A percentile compares a stretch with the other conserved stretches of the same genome.
Conservation (phyloP, 2,329 filamentous ascomycete species). For the Emergomyces africanus region DNA sequence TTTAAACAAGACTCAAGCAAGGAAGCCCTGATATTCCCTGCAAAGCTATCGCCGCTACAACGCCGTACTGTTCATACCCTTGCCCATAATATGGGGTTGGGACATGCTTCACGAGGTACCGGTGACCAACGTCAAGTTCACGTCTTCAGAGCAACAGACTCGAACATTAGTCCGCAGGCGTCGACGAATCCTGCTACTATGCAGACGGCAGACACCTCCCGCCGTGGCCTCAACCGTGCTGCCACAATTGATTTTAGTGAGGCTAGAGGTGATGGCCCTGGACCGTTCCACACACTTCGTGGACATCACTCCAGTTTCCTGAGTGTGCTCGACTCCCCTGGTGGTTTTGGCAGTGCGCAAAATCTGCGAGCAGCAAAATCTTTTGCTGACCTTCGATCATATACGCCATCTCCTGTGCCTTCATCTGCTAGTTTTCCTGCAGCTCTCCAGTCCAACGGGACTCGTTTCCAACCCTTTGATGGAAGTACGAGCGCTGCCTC, state of each 20-base stretch:
- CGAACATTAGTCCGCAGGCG: conserved; percentile 48
- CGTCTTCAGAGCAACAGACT: conserved; percentile 51
- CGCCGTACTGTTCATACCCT: conserved; percentile 86
- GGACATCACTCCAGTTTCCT: conserved; percentile 71
- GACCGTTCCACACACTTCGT: conserved; percentile 59
- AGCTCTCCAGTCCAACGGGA: conserved; percentile 49
- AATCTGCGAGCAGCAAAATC: conserved; percentile 91
- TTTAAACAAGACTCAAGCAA: conserved; percentile 71
- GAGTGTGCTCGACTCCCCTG: conserved; percentile 67
- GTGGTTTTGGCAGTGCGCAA: conserved; percentile 53
- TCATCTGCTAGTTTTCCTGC: conserved; percentile 80
- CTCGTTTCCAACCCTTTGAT: conserved; percentile 47
- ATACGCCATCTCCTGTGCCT: conserved; percentile 82
- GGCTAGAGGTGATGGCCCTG: conserved; percentile 56
- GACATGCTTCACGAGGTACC: conserved; percentile 79
- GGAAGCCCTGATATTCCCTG: conserved; percentile 73
- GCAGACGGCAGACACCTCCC: conserved; percentile 60
- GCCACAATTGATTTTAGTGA: conserved; percentile 97
- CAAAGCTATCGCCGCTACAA: conserved; percentile 67
- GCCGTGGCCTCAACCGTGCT: conserved; percentile 76
- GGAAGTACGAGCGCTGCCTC: conserved; percentile 44
- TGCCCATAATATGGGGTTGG: conserved; percentile 86
- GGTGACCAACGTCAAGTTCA: conserved; percentile 83
- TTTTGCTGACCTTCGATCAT: conserved; percentile 87
- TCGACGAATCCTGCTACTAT: conserved; percentile 49